Evolutionary conservation across 306 rosid species (phyloP).

Genomic region (Pterocarpus santalinus): DNA sequence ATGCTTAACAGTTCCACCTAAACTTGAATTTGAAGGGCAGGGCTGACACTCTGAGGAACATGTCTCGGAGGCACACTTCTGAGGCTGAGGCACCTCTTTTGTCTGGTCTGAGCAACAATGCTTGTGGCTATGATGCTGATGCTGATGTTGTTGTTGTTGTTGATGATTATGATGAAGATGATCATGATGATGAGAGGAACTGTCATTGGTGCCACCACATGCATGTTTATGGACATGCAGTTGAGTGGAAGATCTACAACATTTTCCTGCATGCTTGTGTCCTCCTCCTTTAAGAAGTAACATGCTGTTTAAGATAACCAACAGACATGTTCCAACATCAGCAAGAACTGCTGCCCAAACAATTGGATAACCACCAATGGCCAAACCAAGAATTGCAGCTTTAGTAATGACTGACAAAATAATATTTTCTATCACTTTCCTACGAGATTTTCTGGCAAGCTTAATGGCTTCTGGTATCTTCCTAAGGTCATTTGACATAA

Average conservation of each 20-base stretch:
- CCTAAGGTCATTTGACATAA: slow-evolving; percentile 86
- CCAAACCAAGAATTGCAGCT: slow-evolving; percentile 71
- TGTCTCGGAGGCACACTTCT: slow-evolving; percentile 52
- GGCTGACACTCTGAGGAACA: slow-evolving; percentile 55
- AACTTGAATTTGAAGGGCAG: slow-evolving; percentile 45
- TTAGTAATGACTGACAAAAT: slow-evolving; percentile 70
- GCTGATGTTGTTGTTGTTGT: slow-evolving; percentile 35
- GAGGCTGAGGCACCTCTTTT: slow-evolving; percentile 36
- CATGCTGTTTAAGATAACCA: slow-evolving; percentile 95
- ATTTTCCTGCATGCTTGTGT: slow-evolving; percentile 56
- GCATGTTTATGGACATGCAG: slow-evolving; percentile 55
- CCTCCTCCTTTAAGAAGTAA: slow-evolving; percentile 61
- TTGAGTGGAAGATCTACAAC: slow-evolving; percentile 54
- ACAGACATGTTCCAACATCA: slow-evolving; percentile 90
- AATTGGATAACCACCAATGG: slow-evolving; percentile 87
- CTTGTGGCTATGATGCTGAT: slow-evolving; percentile 48
- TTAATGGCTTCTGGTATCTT: slow-evolving; percentile 85
- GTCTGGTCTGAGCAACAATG: slow-evolving; percentile 58
- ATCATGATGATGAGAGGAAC: slow-evolving; percentile 48
- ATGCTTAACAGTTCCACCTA: slow-evolving; percentile 43
- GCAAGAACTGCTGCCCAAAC: slow-evolving; percentile 99
- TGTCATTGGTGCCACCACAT: slow-evolving; percentile 46
- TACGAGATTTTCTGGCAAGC: slow-evolving; percentile 68
- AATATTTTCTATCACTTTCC: slow-evolving; percentile 76
- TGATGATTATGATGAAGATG: slow-evolving; percentile 27